Percentiles rank a stretch among this genome's conserved stretches.
Conservation (phyloP, 192 early-diverging fungal species). For the Allomyces macrogynus region DNA sequence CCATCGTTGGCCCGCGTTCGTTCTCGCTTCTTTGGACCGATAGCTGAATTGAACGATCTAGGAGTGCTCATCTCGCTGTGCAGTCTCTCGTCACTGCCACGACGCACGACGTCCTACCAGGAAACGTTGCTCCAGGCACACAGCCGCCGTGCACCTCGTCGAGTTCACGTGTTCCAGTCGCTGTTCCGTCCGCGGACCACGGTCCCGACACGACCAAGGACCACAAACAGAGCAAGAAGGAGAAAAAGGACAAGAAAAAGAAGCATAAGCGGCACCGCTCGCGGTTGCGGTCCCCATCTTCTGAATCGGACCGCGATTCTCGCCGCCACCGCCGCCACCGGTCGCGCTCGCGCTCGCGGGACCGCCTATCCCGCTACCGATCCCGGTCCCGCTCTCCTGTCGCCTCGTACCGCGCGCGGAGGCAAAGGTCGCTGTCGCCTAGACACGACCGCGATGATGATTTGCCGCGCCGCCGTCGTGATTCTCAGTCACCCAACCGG, state of each 20-base stretch:
- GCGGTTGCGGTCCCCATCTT: background rate
- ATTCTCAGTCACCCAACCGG: too few relatives aligned
- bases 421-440: too few relatives aligned
- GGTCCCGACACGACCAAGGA: background rate
- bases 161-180: background rate
- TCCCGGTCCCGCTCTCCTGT: too few relatives aligned
- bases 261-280: background rate
- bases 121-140: background rate
- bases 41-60: too few relatives aligned
- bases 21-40: background rate
- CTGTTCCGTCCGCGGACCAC: background rate
- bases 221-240: background rate
- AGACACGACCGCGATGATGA: too few relatives aligned
- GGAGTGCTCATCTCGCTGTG: background rate
- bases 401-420: too few relatives aligned
- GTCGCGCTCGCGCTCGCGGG: too few relatives aligned
- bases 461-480: too few relatives aligned
- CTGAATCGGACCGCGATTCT: too few relatives aligned
- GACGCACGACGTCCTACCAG: too few relatives aligned
- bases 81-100: background rate
- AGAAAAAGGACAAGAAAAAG: background rate
- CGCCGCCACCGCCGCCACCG: too few relatives aligned
- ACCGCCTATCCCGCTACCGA: too few relatives aligned
- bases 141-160: background rate
- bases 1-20: background rate